phyloP scores from a whole-genome alignment of 176 grass and related monocot genomes.

The Zoysia japonica region DNA sequence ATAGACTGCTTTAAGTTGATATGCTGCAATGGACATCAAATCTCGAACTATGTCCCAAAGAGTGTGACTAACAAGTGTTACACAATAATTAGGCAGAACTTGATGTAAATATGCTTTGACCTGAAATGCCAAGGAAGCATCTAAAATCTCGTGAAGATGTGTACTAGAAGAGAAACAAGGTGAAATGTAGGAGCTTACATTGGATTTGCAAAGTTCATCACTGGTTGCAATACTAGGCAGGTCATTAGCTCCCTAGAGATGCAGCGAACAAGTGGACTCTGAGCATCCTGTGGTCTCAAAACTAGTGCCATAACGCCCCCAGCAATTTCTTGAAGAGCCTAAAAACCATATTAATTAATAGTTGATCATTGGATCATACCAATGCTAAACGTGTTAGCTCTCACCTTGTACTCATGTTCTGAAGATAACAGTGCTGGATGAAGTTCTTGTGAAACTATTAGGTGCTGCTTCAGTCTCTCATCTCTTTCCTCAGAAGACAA shows the following conservation, averaged over 20 bases:
- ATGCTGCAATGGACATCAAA: background rate
- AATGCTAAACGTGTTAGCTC: slow-evolving; percentile 29
- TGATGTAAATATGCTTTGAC: slow-evolving; percentile 22
- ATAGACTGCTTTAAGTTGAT: background rate
- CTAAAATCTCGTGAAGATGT: slow-evolving; percentile 23
- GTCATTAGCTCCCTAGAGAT: slow-evolving; percentile 82
- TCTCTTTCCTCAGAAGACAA: slow-evolving; percentile 98
- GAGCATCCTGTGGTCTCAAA: slow-evolving; percentile 85
- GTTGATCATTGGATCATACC: slow-evolving; percentile 20
- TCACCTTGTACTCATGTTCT: slow-evolving; percentile 87
- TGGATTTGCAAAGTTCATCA: slow-evolving; percentile 90
- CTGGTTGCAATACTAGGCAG: slow-evolving; percentile 81
- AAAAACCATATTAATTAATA: slow-evolving; percentile 46
- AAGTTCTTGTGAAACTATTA: slow-evolving; percentile 88
- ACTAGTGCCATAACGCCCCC: slow-evolving; percentile 81
- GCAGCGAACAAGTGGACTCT: slow-evolving; percentile 82
- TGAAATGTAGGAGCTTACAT: slow-evolving; percentile 60
- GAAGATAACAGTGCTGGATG: slow-evolving; percentile 94
- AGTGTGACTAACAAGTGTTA: background rate
- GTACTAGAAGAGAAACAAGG: slow-evolving; percentile 22
- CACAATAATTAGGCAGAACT: slow-evolving; percentile 28
- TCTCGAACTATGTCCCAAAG: slow-evolving; percentile 14
- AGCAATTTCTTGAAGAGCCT: slow-evolving; percentile 93
- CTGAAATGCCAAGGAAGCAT: slow-evolving; percentile 12
- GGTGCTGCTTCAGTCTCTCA: slow-evolving; percentile 78